Base-by-base conservation (phyloP, 495 filamentous ascomycete genomes). In the Polyplosphaeria fusca region DNA sequence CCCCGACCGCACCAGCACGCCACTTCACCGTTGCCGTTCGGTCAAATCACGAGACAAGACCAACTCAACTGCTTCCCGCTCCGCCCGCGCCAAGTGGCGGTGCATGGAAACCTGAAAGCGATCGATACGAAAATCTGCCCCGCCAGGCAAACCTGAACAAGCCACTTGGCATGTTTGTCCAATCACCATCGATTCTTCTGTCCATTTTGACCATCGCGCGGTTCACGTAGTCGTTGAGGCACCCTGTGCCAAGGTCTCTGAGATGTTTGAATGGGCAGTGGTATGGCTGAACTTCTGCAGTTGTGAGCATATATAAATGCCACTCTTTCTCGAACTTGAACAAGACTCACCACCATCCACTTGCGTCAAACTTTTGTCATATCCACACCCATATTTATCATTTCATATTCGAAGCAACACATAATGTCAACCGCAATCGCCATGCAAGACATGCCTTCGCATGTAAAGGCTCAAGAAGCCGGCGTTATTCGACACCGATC, bases 361-460 rank as follows among this genome's bases (percentile, higher is more conserved):
- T 13, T 20, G 11, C 26, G 4, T 28, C 45, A 3, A 20, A 19
- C 27, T 38, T 19, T 3, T n/a, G n/a, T n/a, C n/a, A n/a, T n/a
- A n/a, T n/a, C n/a, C n/a, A n/a, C n/a, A n/a, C n/a, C n/a, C n/a
- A n/a, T n/a, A n/a, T n/a, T n/a, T n/a, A n/a, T n/a, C n/a, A n/a
- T n/a, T n/a, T n/a, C n/a, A n/a, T 50, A 24, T 39, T 38, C 3
- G 4, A 9, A 11, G 1, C 23, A 13, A 12, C 7, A 1, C 53
- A 43, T 30, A 5, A 58, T 58, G 55, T 52, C 55, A 5, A 58
- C 55, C 7, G 38, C 55, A 26, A 58, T 58, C n/a, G 55, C 55
- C 1, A 39, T 58, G 16, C 47, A 58, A 25, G 40, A 58, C 39
- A 45, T 58, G 27, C 13, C 18, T 5, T 4, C 30, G 11, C 12